These are phyloP conservation scores for Poa annua DNA, from an alignment of 176 grass and related monocot species.

Conservation along the genomic window DNA sequence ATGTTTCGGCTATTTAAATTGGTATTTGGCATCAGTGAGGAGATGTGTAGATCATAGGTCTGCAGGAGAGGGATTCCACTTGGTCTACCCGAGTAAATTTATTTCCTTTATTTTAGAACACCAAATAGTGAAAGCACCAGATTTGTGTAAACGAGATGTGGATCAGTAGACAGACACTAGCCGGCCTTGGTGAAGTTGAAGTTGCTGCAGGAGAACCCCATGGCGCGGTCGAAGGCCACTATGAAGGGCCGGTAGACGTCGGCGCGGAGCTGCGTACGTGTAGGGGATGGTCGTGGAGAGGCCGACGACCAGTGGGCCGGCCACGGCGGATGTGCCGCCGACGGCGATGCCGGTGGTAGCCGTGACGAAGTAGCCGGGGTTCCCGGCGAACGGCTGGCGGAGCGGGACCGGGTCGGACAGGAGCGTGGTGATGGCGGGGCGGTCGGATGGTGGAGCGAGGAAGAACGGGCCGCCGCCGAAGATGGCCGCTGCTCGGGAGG, in stretches of 20 bases:
- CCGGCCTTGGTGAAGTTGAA: slow-evolving; percentile 41
- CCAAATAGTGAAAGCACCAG: too few relatives aligned
- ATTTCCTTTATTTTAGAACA: too few relatives aligned
- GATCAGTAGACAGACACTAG: background rate
- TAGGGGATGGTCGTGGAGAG: slow-evolving; percentile 44
- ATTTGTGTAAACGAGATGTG: too few relatives aligned
- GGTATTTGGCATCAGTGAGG: background rate
- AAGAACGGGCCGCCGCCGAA: slow-evolving; percentile 55
- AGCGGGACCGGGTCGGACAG: slow-evolving; percentile 39
- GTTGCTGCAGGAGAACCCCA: slow-evolving; percentile 3
- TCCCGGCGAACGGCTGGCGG: background rate
- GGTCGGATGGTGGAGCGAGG: slow-evolving; percentile 21
- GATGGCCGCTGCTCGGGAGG: slow-evolving; percentile 65
- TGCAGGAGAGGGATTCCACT: too few relatives aligned
- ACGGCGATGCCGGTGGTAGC: slow-evolving; percentile 45
- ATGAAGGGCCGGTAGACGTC: slow-evolving; percentile 54
- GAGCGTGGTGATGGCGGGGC: slow-evolving; percentile 1
- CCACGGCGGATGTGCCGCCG: background rate
- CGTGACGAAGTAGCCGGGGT: slow-evolving; percentile 47
- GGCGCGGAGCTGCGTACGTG: slow-evolving; percentile 43
- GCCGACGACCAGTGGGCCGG: slow-evolving; percentile 13
- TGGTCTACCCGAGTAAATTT: too few relatives aligned
- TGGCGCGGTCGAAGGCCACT: slow-evolving; percentile 36
- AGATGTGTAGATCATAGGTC: background rate
- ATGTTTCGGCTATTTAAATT: background rate